Evolutionary conservation across 2,329 filamentous ascomycete genomes (phyloP), one percentile per base, ranked within the genome.

Genomic region (Sporothrix pseudoabietina): DNA sequence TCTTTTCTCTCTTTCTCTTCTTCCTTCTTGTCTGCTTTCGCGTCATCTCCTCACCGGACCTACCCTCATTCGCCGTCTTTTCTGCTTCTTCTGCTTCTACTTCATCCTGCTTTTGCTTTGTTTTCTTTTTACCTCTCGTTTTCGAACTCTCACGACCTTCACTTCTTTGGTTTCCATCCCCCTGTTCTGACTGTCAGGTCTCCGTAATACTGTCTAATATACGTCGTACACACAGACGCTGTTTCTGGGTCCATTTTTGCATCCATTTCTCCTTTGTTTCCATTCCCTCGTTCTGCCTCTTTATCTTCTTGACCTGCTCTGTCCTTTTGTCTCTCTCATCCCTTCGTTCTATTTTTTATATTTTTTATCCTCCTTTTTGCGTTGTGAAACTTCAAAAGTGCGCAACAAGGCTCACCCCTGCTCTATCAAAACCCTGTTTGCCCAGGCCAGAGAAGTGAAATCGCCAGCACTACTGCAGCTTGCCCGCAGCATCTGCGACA

Each of bases 381-480:
- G 57, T 71, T 66, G 71, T 72, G 71, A 72, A 72, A 72, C 71
- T 39, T 49, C 22, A 16, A 57, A 47, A 30, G 22, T 44, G 61
- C 26, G 26, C 65, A 68, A 49, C 69, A 54, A 54, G 55, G 41
- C 55, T 35, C 39, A 59, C 32, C 68, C 68, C 68, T 55, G 52
- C 52, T 52, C 14, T 22, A 26, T 14, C 22, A 55, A 22, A 22
- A 47, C 57, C 57, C 57, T 61, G 57, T 61, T 35, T 5, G 16
- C 12, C n/a, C 61, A 65, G n/a, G 10, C 39, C 16, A 47, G n/a
- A n/a, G 16, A 19, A 12, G 52, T 3, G n/a, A 61, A 69, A 69
- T 55, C 66, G 6, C 57, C 39, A 71, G 16, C 59, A 65, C 59
- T 65, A 65, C 57, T 71, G 70, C 70, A 72, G 44, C 3, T 44